A percentile compares a stretch with the other conserved stretches of the same genome.
phyloP scores from a whole-genome alignment of 2,329 filamentous ascomycete genomes.

The Fusarium proliferatum region DNA sequence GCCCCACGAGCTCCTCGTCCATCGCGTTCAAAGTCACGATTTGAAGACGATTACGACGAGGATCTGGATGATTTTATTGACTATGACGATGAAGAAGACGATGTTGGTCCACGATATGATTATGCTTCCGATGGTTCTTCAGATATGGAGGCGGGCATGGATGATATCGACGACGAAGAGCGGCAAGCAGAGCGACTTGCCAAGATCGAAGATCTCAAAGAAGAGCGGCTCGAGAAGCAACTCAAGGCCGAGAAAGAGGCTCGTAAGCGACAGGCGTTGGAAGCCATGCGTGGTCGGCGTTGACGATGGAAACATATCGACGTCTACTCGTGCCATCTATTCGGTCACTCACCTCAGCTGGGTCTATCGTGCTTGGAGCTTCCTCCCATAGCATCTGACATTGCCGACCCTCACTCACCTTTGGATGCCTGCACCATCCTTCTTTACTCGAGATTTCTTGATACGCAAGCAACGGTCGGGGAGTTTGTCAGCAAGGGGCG shows the following conservation, averaged over 20 bases:
- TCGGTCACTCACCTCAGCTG: not conserved
- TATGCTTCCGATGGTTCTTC: constrained; percentile 75
- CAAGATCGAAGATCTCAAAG: constrained; percentile 73
- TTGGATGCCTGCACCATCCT: not conserved
- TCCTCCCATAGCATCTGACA: not conserved
- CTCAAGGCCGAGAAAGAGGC: constrained; percentile 73
- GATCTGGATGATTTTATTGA: constrained; percentile 72
- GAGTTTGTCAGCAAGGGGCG: constrained; percentile 33
- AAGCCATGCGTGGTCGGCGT: constrained; percentile 49
- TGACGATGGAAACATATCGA: constrained; percentile 28
- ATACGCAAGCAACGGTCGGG: constrained; percentile 35
- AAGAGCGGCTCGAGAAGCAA: constrained; percentile 70
- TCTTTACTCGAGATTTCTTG: constrained; percentile 5
- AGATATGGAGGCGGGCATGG: constrained; percentile 82
- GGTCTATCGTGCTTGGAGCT: not conserved
- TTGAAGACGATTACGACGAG: constrained; percentile 71
- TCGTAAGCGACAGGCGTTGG: constrained; percentile 57
- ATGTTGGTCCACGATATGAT: constrained; percentile 56
- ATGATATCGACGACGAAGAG: constrained; percentile 80
- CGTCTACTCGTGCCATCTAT: not conserved
- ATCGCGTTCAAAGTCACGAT: constrained; percentile 51
- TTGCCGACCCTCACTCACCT: not conserved
- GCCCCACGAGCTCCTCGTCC: constrained; percentile 45
- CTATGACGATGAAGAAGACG: constrained; percentile 68
- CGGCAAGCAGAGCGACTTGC: constrained; percentile 69